phyloP scores from a whole-genome alignment of 805 yeast species.

The Lipomyces starkeyi region DNA sequence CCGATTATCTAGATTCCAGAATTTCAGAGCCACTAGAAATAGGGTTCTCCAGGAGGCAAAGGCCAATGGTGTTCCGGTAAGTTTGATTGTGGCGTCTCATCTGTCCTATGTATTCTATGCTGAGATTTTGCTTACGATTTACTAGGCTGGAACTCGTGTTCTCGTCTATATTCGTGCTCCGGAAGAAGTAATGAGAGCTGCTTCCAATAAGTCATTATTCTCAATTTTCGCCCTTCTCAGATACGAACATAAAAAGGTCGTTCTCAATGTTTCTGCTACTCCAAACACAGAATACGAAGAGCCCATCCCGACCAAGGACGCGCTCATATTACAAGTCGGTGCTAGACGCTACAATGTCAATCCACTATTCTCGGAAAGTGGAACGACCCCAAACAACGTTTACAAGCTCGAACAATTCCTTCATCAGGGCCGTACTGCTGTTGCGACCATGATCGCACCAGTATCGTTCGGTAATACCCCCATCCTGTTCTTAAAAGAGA shows the following conservation, averaged over 20 bases:
- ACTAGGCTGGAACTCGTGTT: conserved; percentile 68
- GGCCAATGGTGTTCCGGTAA: conserved; percentile 40
- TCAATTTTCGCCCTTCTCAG: conserved; percentile 74
- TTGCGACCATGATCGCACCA: conserved; percentile 90
- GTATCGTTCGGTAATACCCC: conserved; percentile 80
- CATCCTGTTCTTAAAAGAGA: conserved; percentile 72
- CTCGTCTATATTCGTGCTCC: conserved; percentile 59
- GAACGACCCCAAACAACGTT: conserved; percentile 80
- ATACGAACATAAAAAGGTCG: conserved; percentile 86
- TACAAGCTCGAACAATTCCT: conserved; percentile 84
- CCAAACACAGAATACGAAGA: conserved; percentile 89
- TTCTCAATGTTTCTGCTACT: conserved; percentile 78
- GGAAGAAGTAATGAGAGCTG: conserved; percentile 60
- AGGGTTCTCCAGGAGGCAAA: conserved; percentile 66
- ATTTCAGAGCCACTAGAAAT: conserved; percentile 77
- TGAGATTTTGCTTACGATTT: background rate
- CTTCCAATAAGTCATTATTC: conserved; percentile 60
- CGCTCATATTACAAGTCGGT: conserved; percentile 88
- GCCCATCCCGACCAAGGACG: conserved; percentile 84
- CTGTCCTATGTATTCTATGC: background rate
- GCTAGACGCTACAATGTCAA: conserved; percentile 82
- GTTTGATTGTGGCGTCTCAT: background rate
- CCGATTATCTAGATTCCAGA: conserved; percentile 72
- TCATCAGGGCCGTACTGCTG: conserved; percentile 73
- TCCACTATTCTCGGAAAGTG: conserved; percentile 81